Conservation (phyloP, 306 rosid species). For the Medicago truncatula region MtrunA17r5.0-ANR NC_053042.1:27740501-27741000, state of each 20-base stretch:
- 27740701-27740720: conserved; percentile 48
- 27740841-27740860: conserved; percentile 93
- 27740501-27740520: background rate
- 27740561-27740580: background rate
- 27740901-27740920: conserved; percentile 87
- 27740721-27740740: conserved; percentile 34
- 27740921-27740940: conserved; percentile 84
- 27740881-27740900: conserved; percentile 84
- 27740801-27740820: conserved; percentile 82
- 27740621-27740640: conserved; percentile 91
- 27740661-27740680: conserved; percentile 96
- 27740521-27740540: conserved; percentile 27
- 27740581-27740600: conserved; percentile 32
- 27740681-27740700: conserved; percentile 97
- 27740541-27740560: conserved; percentile 18
- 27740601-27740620: conserved; percentile 45
- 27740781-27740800: conserved; percentile 28
- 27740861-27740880: conserved; percentile 95
- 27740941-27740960: conserved; percentile 75
- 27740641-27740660: conserved; percentile 96
- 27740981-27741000: conserved; percentile 93
- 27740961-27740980: conserved; percentile 90
- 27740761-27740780: conserved; percentile 26
- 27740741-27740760: background rate
- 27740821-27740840: conserved; percentile 96